phyloP scores from a whole-genome alignment of 345 rosid genomes.

The Citrus australasica region DNA sequence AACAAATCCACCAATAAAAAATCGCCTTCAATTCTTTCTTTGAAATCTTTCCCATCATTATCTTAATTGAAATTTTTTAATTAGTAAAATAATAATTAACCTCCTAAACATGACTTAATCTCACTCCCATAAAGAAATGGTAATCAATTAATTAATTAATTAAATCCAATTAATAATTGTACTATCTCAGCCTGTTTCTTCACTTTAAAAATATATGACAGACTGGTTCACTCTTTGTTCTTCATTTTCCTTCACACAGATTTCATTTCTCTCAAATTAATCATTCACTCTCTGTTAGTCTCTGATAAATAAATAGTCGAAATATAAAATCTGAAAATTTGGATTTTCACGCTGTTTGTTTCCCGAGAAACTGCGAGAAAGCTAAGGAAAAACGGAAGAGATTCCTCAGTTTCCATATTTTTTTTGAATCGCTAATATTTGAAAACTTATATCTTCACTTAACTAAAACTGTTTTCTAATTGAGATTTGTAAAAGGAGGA shows the following conservation, averaged over 20 bases:
- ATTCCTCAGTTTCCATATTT: background rate
- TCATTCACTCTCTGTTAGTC: background rate
- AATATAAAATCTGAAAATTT: no score
- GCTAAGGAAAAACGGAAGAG: background rate
- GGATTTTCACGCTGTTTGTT: background rate
- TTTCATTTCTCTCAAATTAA: background rate
- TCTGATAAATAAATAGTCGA: background rate
- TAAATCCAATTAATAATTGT: background rate
- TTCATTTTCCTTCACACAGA: background rate
- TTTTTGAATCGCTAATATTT: background rate
- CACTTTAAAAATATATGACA: background rate
- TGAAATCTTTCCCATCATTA: background rate
- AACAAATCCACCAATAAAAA: slow-evolving; percentile 10
- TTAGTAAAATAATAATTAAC: background rate
- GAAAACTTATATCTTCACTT: background rate
- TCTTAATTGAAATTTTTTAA: background rate
- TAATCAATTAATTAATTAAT: background rate
- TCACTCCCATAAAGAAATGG: background rate
- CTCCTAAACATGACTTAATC: background rate
- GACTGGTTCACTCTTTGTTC: slow-evolving; percentile 11
- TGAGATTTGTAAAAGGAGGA: background rate
- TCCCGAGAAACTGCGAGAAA: background rate
- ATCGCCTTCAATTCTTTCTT: background rate
- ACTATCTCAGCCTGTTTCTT: background rate
- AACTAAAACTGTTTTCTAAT: background rate